phyloP scores from a whole-genome alignment of 2,329 filamentous ascomycete genomes.

The Trichoderma oligosporum region DNA sequence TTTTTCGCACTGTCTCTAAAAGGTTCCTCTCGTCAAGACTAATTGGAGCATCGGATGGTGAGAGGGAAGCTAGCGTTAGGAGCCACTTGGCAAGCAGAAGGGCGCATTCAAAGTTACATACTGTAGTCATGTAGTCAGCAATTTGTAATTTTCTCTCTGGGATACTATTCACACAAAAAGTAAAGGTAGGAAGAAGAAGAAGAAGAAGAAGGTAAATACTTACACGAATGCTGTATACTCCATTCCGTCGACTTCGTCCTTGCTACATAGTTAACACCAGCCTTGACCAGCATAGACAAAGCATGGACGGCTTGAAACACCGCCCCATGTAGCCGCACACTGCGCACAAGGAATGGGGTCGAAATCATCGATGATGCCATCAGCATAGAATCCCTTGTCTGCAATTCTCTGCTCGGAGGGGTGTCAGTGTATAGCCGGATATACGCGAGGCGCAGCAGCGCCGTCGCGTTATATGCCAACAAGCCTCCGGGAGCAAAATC shows the following conservation, averaged over 20 bases:
- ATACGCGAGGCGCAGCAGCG: constrained; percentile 56
- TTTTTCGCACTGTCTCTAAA: constrained; percentile 53
- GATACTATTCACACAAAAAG: neutral
- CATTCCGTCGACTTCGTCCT: constrained; percentile 58
- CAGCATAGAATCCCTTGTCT: constrained; percentile 59
- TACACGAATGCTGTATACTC: constrained; percentile 60
- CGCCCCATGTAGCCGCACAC: constrained; percentile 57
- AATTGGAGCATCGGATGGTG: constrained; percentile 47
- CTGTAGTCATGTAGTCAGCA: constrained; percentile 29
- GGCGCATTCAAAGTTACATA: constrained; percentile 61
- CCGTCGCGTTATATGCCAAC: constrained; percentile 64
- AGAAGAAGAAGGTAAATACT: constrained; percentile 30
- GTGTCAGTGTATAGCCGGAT: constrained; percentile 65
- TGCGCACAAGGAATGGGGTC: constrained; percentile 56
- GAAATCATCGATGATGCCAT: constrained; percentile 60
- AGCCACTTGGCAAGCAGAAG: constrained; percentile 60
- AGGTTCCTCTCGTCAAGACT: constrained; percentile 52
- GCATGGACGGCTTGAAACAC: constrained; percentile 67
- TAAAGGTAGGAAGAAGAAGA: neutral
- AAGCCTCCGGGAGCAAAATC: constrained; percentile 55
- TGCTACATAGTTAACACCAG: constrained; percentile 59
- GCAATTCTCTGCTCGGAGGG: constrained; percentile 58
- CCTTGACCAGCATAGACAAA: constrained; percentile 62
- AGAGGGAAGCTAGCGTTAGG: constrained; percentile 51
- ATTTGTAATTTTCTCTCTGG: neutral